Conservation (phyloP, 306 rosid species). For the Vigna nakashimae region DNA sequence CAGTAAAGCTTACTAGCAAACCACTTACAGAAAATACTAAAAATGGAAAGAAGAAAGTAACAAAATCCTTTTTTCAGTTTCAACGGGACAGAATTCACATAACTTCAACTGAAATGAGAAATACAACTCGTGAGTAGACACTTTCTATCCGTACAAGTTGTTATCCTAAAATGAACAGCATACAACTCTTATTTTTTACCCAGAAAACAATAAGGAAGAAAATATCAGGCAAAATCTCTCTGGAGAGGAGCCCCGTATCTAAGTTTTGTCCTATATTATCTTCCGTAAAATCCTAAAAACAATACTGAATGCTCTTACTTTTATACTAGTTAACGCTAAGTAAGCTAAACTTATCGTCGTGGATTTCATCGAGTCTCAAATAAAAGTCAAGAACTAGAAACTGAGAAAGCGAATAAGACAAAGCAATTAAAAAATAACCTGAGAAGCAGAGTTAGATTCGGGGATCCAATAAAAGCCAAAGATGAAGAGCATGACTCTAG, state of each 20-base stretch:
- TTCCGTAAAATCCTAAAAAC: neutral
- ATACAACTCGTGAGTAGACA: neutral
- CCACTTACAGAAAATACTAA: neutral
- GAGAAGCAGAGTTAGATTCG: conserved; percentile 45
- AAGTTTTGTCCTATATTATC: neutral
- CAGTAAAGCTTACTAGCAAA: neutral
- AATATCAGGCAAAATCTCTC: neutral
- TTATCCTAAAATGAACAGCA: neutral
- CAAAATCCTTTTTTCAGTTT: neutral
- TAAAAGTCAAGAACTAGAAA: neutral
- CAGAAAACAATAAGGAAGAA: neutral
- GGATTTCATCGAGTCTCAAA: neutral
- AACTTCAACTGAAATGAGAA: neutral
- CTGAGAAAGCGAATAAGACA: neutral
- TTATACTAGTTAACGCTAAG: neutral
- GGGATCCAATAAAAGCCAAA: conserved; percentile 95
- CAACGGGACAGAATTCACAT: conserved; percentile 6
- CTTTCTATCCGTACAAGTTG: neutral
- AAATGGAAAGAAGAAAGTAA: neutral
- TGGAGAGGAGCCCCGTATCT: too few relatives aligned
- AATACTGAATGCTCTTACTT: neutral
- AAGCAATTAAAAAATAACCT: conserved; percentile 3
- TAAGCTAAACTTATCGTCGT: neutral
- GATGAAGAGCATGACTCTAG: conserved; percentile 77
- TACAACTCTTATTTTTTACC: neutral